Percentiles rank a stretch among this genome's conserved stretches.
Conservation (phyloP, 345 rosid genomes). For the Eucalyptus sideroxylon region DNA sequence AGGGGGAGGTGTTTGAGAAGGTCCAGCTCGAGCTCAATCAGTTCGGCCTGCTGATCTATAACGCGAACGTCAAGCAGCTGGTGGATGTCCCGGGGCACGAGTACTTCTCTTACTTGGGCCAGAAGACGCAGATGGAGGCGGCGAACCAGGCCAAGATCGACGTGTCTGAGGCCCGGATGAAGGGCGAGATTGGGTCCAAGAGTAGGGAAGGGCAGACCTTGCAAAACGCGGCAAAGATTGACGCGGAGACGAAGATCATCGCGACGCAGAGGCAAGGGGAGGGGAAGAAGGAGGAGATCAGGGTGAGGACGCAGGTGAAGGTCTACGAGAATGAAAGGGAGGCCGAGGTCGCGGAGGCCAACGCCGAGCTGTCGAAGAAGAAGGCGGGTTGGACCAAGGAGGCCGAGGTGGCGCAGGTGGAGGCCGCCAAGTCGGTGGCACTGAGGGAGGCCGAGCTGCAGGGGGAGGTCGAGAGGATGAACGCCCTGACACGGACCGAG, state of each 20-base stretch:
- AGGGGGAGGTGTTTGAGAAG: slow-evolving; percentile 64
- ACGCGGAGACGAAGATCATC: slow-evolving; percentile 63
- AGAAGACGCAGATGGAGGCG: slow-evolving; percentile 87
- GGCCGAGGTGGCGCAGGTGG: slow-evolving; percentile 67
- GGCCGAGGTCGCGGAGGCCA: slow-evolving; percentile 66
- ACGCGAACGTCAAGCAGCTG: slow-evolving; percentile 76
- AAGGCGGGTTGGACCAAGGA: slow-evolving; percentile 58
- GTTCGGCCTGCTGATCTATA: slow-evolving; percentile 60
- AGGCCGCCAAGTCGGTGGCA: slow-evolving; percentile 59
- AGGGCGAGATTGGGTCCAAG: slow-evolving; percentile 71
- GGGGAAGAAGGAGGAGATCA: slow-evolving; percentile 62
- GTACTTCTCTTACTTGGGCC: slow-evolving; percentile 78
- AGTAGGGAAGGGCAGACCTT: slow-evolving; percentile 38
- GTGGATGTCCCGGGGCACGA: slow-evolving; percentile 84
- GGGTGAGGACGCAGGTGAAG: slow-evolving; percentile 49
- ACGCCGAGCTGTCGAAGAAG: slow-evolving; percentile 59
- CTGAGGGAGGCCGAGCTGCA: slow-evolving; percentile 70
- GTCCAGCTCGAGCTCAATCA: slow-evolving; percentile 72
- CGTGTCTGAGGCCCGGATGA: slow-evolving; percentile 71
- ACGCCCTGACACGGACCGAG: slow-evolving; percentile 50
- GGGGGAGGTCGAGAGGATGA: slow-evolving; percentile 66
- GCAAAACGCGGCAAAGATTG: slow-evolving; percentile 71
- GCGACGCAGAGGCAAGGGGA: slow-evolving; percentile 46
- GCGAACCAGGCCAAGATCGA: slow-evolving; percentile 71
- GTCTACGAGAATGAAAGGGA: slow-evolving; percentile 65